Conservation (phyloP, 306 rosid genomes). For the Citrullus mucosospermus region DNA sequence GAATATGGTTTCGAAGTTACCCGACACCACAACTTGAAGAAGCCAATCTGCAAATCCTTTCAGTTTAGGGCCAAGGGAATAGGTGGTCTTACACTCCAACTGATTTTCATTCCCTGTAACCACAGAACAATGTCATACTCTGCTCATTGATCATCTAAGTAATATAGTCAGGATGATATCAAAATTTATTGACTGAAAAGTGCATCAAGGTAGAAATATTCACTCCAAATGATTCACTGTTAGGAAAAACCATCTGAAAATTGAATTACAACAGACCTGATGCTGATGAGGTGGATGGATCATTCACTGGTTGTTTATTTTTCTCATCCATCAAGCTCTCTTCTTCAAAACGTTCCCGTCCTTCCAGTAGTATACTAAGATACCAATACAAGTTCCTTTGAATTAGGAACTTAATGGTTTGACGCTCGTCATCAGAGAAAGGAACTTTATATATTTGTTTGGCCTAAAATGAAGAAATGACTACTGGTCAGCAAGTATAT, state of each 20-base stretch:
- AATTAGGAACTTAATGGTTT: constrained; percentile 44
- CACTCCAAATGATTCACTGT: background rate
- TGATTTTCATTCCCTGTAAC: constrained; percentile 24
- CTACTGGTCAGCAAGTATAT: background rate
- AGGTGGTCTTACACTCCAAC: constrained; percentile 21
- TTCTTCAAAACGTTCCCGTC: constrained; percentile 55
- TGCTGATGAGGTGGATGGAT: constrained; percentile 42
- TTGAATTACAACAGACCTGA: constrained; percentile 30
- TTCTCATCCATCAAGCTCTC: constrained; percentile 25
- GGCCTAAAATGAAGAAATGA: constrained; percentile 34
- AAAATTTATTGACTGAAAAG: background rate
- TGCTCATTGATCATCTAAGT: background rate
- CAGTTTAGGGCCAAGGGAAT: constrained; percentile 37
- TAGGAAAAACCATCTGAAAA: background rate
- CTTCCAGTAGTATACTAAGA: constrained; percentile 49
- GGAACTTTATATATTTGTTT: constrained; percentile 44
- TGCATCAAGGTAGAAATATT: background rate
- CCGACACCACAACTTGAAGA: constrained; percentile 32
- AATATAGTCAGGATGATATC: background rate
- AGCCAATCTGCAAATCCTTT: constrained; percentile 59
- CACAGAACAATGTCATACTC: constrained; percentile 2
- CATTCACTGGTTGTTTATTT: constrained; percentile 11
- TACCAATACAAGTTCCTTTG: constrained; percentile 45
- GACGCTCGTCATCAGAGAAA: constrained; percentile 47
- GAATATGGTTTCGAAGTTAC: constrained; percentile 42